These are phyloP conservation scores for Gynostemma pentaphyllum DNA, from an alignment of 306 rosid genomes.

Conservation along the genomic window DNA sequence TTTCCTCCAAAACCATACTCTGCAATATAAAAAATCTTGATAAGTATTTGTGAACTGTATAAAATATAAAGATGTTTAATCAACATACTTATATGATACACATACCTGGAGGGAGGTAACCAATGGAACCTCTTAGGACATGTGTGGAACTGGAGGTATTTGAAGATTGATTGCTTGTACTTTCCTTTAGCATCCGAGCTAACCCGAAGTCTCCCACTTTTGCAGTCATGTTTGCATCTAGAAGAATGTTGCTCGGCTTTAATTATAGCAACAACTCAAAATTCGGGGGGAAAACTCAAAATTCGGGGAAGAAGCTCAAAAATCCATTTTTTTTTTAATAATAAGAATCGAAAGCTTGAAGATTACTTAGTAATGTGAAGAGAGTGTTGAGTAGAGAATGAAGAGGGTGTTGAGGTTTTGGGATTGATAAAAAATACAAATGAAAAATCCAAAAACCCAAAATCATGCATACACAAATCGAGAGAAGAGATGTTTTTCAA, in stretches of 20 bases:
- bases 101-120: slow-evolving; percentile 81
- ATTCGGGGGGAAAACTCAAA: too few species aligned
- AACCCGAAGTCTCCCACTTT: slow-evolving; percentile 74
- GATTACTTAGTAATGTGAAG: too few species aligned
- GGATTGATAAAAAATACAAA: too few species aligned
- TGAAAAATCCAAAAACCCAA: too few species aligned
- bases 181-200: slow-evolving; percentile 44
- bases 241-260: slow-evolving; percentile 69
- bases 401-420: too few species aligned
- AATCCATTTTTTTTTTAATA: too few species aligned
- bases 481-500: too few species aligned
- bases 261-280: too few species aligned
- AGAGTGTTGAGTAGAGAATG: too few species aligned
- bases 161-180: slow-evolving; percentile 20
- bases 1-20: slow-evolving; percentile 61
- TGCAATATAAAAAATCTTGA: slow-evolving; percentile 11
- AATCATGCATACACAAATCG: too few species aligned
- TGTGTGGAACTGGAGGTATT: slow-evolving; percentile 37
- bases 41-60: background rate
- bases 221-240: slow-evolving; percentile 48
- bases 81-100: background rate
- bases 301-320: too few species aligned
- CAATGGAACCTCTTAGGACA: slow-evolving; percentile 58
- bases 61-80: background rate
- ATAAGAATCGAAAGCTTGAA: too few species aligned